Evolutionary conservation across 1,284 basidiomycete genomes (phyloP).

Genomic region (Leccinum holopus): DNA sequence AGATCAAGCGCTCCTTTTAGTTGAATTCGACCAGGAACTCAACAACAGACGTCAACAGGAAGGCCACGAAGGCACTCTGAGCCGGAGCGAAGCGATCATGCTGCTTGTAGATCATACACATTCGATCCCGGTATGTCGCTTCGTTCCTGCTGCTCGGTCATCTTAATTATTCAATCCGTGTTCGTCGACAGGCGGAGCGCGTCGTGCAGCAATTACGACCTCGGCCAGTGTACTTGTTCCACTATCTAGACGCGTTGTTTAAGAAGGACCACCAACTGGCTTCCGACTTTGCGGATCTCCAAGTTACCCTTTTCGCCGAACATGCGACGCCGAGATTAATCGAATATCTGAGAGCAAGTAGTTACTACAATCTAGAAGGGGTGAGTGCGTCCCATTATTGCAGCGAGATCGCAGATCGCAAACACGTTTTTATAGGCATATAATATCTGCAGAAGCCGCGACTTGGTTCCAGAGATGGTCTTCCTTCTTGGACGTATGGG

Average conservation of each 20-base stretch:
- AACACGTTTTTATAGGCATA: slow-evolving; percentile 63
- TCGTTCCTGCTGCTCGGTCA: neutral
- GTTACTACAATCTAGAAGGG: slow-evolving; percentile 87
- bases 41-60: slow-evolving; percentile 57
- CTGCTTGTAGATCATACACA: slow-evolving; percentile 94
- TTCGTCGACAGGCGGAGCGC: slow-evolving; percentile 62
- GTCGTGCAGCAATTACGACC: slow-evolving; percentile 86
- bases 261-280: slow-evolving; percentile 84
- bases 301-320: slow-evolving; percentile 92
- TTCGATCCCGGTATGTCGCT: slow-evolving; percentile 81
- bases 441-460: slow-evolving; percentile 77
- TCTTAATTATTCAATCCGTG: neutral
- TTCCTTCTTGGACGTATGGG: slow-evolving; percentile 97
- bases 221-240: slow-evolving; percentile 82
- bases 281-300: slow-evolving; percentile 80
- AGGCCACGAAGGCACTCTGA: slow-evolving; percentile 39
- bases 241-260: slow-evolving; percentile 91
- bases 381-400: slow-evolving; percentile 41
- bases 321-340: slow-evolving; percentile 80
- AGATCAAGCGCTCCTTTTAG: slow-evolving; percentile 87
- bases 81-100: slow-evolving; percentile 71
- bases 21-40: slow-evolving; percentile 93
- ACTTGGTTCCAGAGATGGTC: slow-evolving; percentile 95
- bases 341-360: slow-evolving; percentile 89
- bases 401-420: neutral